Evolutionary conservation across 2,329 filamentous ascomycete species (phyloP), one percentile per base, ranked within the genome.

Genomic region (Colletotrichum aenigma): DNA sequence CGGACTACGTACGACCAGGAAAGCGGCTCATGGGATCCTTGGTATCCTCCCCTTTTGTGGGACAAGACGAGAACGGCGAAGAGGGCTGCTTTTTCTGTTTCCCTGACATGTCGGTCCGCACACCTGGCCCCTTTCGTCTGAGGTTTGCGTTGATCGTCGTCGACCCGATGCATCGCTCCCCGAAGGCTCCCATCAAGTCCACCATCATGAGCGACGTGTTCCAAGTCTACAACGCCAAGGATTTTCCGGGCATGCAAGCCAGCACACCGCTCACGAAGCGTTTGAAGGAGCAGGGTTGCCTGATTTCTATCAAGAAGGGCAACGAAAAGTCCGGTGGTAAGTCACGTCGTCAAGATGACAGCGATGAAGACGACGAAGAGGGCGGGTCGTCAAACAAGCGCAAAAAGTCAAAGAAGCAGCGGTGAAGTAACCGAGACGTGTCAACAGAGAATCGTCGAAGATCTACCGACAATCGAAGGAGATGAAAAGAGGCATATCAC

Each of bases 81-180:
- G 93, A 95, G 77, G 94, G 95, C 2, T 95, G 93, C 81, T 97
- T 96, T 87, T 97, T 96, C 84, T 95, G 94, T 82, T 97, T 97
- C 81, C 93, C 94, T 0, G 95, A 97, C 81, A 88, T 97, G 24
- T 96, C 94, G 6, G 95, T 94, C 81, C 91, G 95, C 38, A 96
- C 93, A 0, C 92, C 94, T 2, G 95, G 95, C 24, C 87, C 88
- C n/a, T 97, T 94, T 83, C 89, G 94, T 21, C 89, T 97, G 70
- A 92, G 91, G 62, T 96, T 97, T 82, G 91, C 91, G 48, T 87
- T 96, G 26, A 91, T 96, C 81, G 90, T 94, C 76, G 89, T 96
- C 56, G 92, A 96, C 78, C 85, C 84, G 43, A 86, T 87, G 64
- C 89, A 92, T 83, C 85, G 86, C 16, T 89, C 89, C 4, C 92